Evolutionary conservation across 2,329 filamentous ascomycete species (phyloP).

Genomic region (Nothophoma quercina): DNA sequence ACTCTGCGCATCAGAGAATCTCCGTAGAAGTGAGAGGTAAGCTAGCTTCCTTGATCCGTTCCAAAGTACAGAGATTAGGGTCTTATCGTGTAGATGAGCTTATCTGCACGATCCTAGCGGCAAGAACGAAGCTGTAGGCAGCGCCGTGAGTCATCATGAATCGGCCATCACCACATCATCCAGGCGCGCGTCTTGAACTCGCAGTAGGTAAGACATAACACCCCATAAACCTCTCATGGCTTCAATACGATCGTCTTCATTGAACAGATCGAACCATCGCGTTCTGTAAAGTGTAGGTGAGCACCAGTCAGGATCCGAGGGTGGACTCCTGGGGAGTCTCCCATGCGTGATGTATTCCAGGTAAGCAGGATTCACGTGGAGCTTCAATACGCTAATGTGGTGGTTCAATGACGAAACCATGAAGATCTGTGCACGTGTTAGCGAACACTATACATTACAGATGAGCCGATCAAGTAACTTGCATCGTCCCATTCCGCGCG

Average conservation of each 20-base stretch:
- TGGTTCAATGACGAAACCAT: constrained; percentile 69
- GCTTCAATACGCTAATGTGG: constrained; percentile 66
- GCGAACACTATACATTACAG: neutral
- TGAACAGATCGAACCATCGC: constrained; percentile 66
- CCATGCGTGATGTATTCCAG: constrained; percentile 62
- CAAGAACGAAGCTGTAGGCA: neutral
- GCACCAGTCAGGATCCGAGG: constrained; percentile 54
- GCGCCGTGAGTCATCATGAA: neutral
- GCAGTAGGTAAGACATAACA: constrained; percentile 62
- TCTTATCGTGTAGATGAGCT: neutral
- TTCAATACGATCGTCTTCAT: constrained; percentile 61
- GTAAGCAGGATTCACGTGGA: constrained; percentile 65
- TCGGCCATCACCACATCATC: constrained; percentile 6
- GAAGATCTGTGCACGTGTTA: constrained; percentile 58
- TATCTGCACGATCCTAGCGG: neutral
- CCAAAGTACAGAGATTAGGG: neutral
- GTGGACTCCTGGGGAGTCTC: constrained; percentile 31
- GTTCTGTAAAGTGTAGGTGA: constrained; percentile 62
- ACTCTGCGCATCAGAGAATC: neutral
- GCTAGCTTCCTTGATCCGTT: neutral
- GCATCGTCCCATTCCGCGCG: constrained; percentile 62
- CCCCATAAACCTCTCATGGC: constrained; percentile 66
- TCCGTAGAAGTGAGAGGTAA: neutral
- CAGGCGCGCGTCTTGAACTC: constrained; percentile 19
- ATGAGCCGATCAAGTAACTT: constrained; percentile 34